Conservation (phyloP, 1,139 yeast genomes). For the Kodamaea sp. region DNA sequence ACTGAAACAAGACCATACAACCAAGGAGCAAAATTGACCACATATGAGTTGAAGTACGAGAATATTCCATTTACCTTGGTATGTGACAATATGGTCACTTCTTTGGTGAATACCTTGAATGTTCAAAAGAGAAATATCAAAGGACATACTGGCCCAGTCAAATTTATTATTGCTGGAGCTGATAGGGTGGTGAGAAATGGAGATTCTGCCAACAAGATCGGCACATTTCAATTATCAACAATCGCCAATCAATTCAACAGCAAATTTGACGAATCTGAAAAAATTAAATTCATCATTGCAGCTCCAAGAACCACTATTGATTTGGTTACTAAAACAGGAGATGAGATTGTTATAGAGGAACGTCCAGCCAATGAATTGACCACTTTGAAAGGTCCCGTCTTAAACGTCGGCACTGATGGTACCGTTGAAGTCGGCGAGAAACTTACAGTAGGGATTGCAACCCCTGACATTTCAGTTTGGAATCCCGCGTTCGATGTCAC, state of each 20-base stretch:
- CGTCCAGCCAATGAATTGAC: constrained; percentile 82
- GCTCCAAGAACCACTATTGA: constrained; percentile 95
- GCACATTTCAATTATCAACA: constrained; percentile 88
- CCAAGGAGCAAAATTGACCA: constrained; percentile 92
- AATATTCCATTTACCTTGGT: constrained; percentile 83
- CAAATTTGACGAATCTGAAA: constrained; percentile 31
- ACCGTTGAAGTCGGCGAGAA: constrained; percentile 40
- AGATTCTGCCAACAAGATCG: constrained; percentile 95
- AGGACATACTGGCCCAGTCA: constrained; percentile 54
- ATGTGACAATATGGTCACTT: constrained; percentile 90
- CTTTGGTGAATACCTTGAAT: constrained; percentile 50
- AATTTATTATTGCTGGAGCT: constrained; percentile 96
- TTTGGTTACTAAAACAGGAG: constrained; percentile 63
- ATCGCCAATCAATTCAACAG: constrained; percentile 48
- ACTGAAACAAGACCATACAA: constrained; percentile 96
- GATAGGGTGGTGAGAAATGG: constrained; percentile 92
- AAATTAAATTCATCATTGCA: constrained; percentile 83
- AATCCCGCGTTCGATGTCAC: constrained; percentile 97
- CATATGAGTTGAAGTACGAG: constrained; percentile 86
- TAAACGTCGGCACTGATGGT: constrained; percentile 27
- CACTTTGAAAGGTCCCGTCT: constrained; percentile 64
- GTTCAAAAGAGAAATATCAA: constrained; percentile 19
- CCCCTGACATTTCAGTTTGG: constrained; percentile 86
- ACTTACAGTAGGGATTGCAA: constrained; percentile 72
- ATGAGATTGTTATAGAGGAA: constrained; percentile 79